phyloP scores from a whole-genome alignment of 176 grass and related monocot species.

The Musa troglodytarum region DNA sequence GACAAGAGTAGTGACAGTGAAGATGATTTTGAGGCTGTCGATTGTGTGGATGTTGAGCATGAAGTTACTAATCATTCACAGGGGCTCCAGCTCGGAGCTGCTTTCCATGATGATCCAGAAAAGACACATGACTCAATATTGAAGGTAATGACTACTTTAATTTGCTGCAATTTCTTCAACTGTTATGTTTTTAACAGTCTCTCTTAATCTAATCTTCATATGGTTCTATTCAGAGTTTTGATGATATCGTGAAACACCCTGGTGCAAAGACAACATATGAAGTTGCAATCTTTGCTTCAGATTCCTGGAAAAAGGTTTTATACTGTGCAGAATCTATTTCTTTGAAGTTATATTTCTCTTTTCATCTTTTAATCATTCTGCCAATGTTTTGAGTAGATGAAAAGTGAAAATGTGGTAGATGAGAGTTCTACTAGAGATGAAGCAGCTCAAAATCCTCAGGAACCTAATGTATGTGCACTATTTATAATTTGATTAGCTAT shows the following conservation, averaged over 20 bases:
- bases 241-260: conserved; percentile 45
- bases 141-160: conserved; percentile 31
- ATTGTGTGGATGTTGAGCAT: conserved; percentile 21
- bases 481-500: background rate
- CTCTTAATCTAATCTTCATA: background rate
- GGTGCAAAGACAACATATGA: conserved; percentile 67
- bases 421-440: conserved; percentile 14
- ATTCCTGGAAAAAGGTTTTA: conserved; percentile 83
- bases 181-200: background rate
- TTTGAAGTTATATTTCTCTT: conserved; percentile 3
- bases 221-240: conserved; percentile 38
- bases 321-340: conserved; percentile 3
- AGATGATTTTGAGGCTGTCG: conserved; percentile 37
- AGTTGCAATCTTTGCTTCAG: conserved; percentile 67
- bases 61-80: conserved; percentile 41
- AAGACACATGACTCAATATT: conserved; percentile 34
- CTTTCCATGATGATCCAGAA: conserved; percentile 41
- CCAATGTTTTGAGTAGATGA: conserved; percentile 14
- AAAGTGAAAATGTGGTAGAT: conserved; percentile 7
- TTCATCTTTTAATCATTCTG: conserved; percentile 2
- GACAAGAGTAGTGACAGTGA: conserved; percentile 51
- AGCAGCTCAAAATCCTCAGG: conserved; percentile 21
- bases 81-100: conserved; percentile 35
- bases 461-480: conserved; percentile 28
- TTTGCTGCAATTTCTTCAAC: background rate